Conservation (phyloP, 1,139 yeast species). For the Scheffersomyces parashehatae region DNA sequence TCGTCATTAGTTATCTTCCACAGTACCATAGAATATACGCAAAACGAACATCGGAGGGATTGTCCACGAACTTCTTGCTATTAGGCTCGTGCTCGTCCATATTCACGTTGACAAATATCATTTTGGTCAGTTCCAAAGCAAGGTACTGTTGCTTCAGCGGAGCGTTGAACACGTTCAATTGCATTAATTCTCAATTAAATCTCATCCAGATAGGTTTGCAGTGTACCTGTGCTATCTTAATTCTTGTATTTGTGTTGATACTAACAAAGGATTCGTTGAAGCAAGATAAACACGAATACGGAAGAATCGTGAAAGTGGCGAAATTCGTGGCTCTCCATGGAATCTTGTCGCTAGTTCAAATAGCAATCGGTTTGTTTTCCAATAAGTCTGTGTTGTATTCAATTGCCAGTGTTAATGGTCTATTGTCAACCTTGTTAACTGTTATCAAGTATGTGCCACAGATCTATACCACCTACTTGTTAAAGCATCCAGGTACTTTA, state of each 20-base stretch:
- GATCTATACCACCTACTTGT: constrained; percentile 62
- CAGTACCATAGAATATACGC: constrained; percentile 65
- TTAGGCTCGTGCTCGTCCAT: constrained; percentile 75
- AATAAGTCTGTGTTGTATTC: constrained; percentile 20
- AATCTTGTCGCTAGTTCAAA: constrained; percentile 33
- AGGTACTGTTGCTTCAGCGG: constrained; percentile 51
- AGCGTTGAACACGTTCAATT: constrained; percentile 52
- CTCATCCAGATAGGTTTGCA: constrained; percentile 71
- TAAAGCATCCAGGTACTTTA: constrained; percentile 79
- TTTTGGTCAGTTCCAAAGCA: constrained; percentile 58
- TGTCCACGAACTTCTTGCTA: constrained; percentile 71
- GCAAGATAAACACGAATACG: constrained; percentile 49
- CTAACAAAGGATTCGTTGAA: constrained; percentile 46
- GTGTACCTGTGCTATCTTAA: constrained; percentile 61
- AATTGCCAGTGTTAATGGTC: constrained; percentile 64
- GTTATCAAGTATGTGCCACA: constrained; percentile 81
- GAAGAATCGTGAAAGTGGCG: constrained; percentile 44
- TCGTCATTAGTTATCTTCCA: constrained; percentile 73
- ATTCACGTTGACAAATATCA: constrained; percentile 67
- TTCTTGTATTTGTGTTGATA: constrained; percentile 54
- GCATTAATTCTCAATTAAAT: constrained; percentile 69
- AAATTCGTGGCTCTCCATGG: constrained; percentile 37
- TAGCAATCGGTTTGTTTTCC: constrained; percentile 29
- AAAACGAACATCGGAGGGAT: constrained; percentile 73
- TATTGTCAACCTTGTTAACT: constrained; percentile 62